phyloP scores from a whole-genome alignment of 768 basidiomycete species.

The Galerina sulciceps region DNA sequence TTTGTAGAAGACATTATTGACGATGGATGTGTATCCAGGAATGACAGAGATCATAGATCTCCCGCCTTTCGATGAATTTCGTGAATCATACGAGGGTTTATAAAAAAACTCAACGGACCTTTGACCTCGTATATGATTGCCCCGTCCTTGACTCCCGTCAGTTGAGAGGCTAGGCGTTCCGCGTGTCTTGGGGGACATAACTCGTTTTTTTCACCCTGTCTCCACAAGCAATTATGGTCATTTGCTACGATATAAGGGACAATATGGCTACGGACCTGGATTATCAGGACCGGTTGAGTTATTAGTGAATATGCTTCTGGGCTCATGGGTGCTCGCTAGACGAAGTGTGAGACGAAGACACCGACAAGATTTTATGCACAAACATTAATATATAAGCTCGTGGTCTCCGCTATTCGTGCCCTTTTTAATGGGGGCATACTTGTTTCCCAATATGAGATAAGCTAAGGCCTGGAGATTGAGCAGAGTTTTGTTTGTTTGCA shows the following conservation, averaged over 20 bases:
- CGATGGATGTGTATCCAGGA: conserved; percentile 59
- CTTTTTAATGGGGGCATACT: conserved; percentile 57
- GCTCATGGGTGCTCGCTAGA: conserved; percentile 59
- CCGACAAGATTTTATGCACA: conserved; percentile 21
- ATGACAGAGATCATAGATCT: conserved; percentile 58
- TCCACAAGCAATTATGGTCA: neutral
- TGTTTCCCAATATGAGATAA: conserved; percentile 69
- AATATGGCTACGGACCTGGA: conserved; percentile 54
- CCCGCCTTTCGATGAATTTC: conserved; percentile 43
- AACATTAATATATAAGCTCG: conserved; percentile 66
- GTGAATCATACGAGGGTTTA: neutral
- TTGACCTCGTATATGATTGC: conserved; percentile 62
- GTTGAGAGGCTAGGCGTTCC: conserved; percentile 51
- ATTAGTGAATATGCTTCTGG: conserved; percentile 53
- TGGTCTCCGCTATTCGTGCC: conserved; percentile 52
- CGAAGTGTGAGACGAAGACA: neutral
- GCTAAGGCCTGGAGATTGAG: conserved; percentile 36
- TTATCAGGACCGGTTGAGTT: conserved; percentile 66
- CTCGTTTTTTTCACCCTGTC: conserved; percentile 64
- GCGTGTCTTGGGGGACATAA: conserved; percentile 60
- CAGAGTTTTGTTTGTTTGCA: neutral
- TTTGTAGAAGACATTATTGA: conserved; percentile 64
- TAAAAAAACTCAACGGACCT: conserved; percentile 42
- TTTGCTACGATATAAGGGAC: neutral
- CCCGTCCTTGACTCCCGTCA: conserved; percentile 53